Percentiles rank a stretch among this genome's conserved stretches.
Evolutionary conservation across 2,329 filamentous ascomycete genomes (phyloP).

Genomic region (Talaromyces sp.): DNA sequence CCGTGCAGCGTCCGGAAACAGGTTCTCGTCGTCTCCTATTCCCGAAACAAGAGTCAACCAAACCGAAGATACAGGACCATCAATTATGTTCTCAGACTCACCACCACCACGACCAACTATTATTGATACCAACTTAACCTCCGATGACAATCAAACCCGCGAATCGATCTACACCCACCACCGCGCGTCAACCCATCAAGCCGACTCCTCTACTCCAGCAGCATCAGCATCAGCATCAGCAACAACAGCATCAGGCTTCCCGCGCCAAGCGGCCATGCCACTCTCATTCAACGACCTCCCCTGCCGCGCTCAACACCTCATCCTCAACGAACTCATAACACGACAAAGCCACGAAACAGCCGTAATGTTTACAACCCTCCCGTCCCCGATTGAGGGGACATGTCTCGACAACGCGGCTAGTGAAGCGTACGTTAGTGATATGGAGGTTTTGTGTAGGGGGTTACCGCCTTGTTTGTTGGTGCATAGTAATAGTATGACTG

Average conservation of each 20-base stretch:
- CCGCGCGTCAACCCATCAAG: constrained; percentile 19
- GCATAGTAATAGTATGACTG: constrained; percentile 84
- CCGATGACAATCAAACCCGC: constrained; percentile 15
- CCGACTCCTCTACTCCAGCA: constrained; percentile 16
- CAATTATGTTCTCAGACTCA: constrained; percentile 67
- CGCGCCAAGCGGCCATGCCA: constrained; percentile 58
- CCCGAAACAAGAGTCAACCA: constrained; percentile 63
- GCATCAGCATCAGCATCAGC: constrained; percentile 17
- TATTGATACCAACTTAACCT: neutral
- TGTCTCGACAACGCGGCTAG: constrained; percentile 64
- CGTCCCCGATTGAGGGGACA: constrained; percentile 73
- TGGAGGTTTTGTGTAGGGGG: constrained; percentile 72
- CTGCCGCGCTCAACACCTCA: constrained; percentile 76
- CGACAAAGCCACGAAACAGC: constrained; percentile 64
- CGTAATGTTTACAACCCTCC: constrained; percentile 76
- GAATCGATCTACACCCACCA: constrained; percentile 37
- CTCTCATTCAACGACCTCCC: constrained; percentile 83
- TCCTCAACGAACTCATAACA: constrained; percentile 77
- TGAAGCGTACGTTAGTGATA: constrained; percentile 67
- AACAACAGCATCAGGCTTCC: constrained; percentile 41
- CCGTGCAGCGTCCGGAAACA: constrained; percentile 32
- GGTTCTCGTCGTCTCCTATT: constrained; percentile 67
- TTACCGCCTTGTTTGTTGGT: constrained; percentile 73
- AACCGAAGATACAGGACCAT: constrained; percentile 61
- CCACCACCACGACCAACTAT: constrained; percentile 24